These are phyloP conservation scores for Trichophyton benhamiae DNA, from an alignment of 2,329 filamentous ascomycete genomes.

Conservation along the genomic window DNA sequence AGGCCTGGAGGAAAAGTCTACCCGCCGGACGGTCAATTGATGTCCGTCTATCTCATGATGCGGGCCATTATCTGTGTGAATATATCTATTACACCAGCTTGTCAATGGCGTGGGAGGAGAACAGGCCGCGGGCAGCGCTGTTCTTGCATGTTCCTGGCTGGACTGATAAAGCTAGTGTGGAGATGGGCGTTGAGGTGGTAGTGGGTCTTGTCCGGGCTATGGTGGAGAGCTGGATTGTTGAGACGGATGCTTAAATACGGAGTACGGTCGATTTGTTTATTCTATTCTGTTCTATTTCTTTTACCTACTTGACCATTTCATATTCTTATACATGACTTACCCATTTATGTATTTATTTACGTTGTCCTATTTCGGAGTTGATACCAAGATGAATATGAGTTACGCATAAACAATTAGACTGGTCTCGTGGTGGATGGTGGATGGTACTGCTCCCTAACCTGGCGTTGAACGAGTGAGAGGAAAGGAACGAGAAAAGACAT, in stretches of 20 bases:
- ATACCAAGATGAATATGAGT: too few species aligned
- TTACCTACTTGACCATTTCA: too few species aligned
- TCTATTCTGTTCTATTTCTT: too few species aligned
- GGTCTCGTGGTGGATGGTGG: too few species aligned
- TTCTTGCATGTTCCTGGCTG: constrained; percentile 63
- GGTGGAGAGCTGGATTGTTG: neutral
- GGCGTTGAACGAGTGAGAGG: neutral
- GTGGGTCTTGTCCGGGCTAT: constrained; percentile 31
- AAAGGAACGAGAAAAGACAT: neutral
- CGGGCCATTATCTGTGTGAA: constrained; percentile 63
- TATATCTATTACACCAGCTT: constrained; percentile 65
- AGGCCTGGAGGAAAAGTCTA: constrained; percentile 21
- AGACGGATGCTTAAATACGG: neutral
- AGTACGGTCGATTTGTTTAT: too few species aligned
- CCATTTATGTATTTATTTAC: too few species aligned
- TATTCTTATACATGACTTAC: too few species aligned
- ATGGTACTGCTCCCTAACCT: neutral
- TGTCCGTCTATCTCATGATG: constrained; percentile 52
- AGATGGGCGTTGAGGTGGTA: constrained; percentile 29
- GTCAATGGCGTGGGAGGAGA: constrained; percentile 29
- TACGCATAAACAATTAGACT: too few species aligned
- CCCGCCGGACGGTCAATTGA: constrained; percentile 19
- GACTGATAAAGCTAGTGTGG: constrained; percentile 37
- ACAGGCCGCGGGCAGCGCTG: constrained; percentile 37
- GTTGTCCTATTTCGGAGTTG: too few species aligned